Evolutionary conservation across 1,284 basidiomycete species (phyloP), one percentile per base, ranked within the genome.

Genomic region (Tylopilus sp.): DNA sequence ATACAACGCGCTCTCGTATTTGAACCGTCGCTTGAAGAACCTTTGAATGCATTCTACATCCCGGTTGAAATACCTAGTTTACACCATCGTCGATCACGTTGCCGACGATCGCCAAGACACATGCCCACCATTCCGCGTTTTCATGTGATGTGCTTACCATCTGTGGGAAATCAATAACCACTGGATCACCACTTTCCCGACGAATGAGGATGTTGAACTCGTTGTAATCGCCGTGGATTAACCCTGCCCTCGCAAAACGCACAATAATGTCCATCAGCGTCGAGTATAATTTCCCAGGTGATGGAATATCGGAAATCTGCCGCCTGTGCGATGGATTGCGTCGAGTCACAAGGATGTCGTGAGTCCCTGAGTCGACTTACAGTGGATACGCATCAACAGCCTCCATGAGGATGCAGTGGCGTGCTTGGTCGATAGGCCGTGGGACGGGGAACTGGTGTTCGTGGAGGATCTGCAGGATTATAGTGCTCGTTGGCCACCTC

Each of bases 171-270:
- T 99, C 97, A 62, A 99, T 99, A 32, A 99, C 85, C 50, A 98
- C 76, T 7, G 96, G 92, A 62, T 94, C 87, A 9, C 92, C 90
- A 37, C 79, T 81, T 50, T 86, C 86, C 47, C 87, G 84, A 43
- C 84, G 82, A 59, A 99, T 93, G 56, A 99, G 84, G 63, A 99
- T 94, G 72, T 99, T 99, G 78, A 99, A 99, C 70, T 99, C 97
- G 74, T 99, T 99, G 75, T 92, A 99, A 72, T 99, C 96, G 46
- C 97, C 96, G 67, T 99, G 96, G 51, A 99, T 98, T 22, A 99
- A 81, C 1, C 97, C 97, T 3, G 91, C 86, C 40, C 85, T 84
- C 4, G 95, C 96, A 61, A 99, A 89, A 48, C 94, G 90, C 54
- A 98, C 93, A 66, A 99, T 95, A 52, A 98, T 78, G 70, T 94